Percentiles rank a stretch among this genome's conserved stretches.
Evolutionary conservation across 768 basidiomycete species (phyloP).

Genomic region (Sarcodon aspratus): DNA sequence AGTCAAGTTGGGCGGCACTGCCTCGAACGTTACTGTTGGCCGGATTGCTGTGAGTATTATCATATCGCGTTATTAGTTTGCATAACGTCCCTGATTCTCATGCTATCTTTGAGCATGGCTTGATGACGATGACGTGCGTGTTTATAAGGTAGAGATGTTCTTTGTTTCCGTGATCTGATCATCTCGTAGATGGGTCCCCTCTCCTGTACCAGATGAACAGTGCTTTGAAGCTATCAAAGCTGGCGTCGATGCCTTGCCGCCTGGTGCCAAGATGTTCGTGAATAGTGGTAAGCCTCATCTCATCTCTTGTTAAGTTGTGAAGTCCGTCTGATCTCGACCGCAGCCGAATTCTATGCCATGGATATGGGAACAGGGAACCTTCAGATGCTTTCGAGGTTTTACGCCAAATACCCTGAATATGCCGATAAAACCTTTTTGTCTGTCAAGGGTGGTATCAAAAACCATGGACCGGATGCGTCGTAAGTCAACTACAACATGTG

Average conservation of each 20-base stretch:
- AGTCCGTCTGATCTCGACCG: not conserved
- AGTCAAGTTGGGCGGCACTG: slow-evolving; percentile 25
- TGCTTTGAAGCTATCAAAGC: slow-evolving; percentile 53
- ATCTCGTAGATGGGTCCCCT: slow-evolving; percentile 24
- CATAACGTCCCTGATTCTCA: not conserved
- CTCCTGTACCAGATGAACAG: slow-evolving; percentile 39
- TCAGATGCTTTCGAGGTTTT: slow-evolving; percentile 37
- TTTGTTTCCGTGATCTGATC: too few relatives aligned
- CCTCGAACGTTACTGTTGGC: slow-evolving; percentile 23
- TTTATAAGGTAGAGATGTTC: not conserved
- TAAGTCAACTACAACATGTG: not conserved
- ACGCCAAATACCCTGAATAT: slow-evolving; percentile 30
- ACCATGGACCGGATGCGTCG: slow-evolving; percentile 1
- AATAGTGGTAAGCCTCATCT: slow-evolving; percentile 29
- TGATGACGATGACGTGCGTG: slow-evolving; percentile 47
- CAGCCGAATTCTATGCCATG: slow-evolving; percentile 46
- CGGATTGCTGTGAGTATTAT: slow-evolving; percentile 25
- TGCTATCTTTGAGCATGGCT: slow-evolving; percentile 25
- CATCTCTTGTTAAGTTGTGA: slow-evolving; percentile 5
- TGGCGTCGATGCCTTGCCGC: slow-evolving; percentile 28
- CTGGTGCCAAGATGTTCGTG: slow-evolving; percentile 35
- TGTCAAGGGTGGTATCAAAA: slow-evolving; percentile 26
- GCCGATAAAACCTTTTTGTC: slow-evolving; percentile 34
- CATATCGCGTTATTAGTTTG: slow-evolving; percentile 12
- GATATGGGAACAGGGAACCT: slow-evolving; percentile 31